Base-by-base conservation (phyloP, 768 basidiomycete genomes). In the Phlebiopsis gigantea region DNA sequence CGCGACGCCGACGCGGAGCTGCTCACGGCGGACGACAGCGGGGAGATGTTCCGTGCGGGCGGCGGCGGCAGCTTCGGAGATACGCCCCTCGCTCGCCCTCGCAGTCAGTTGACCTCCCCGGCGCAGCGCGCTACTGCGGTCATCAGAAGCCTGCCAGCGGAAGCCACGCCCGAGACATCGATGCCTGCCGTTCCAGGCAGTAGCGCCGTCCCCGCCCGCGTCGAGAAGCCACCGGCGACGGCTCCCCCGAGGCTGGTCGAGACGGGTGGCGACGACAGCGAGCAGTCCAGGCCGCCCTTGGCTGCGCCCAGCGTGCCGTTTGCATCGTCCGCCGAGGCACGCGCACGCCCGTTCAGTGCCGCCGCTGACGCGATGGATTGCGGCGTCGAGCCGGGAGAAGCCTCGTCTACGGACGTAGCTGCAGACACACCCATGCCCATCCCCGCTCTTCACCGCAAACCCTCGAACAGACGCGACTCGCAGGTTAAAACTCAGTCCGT, bases 21-120 rank as follows among this genome's bases (percentile, higher is more conserved):
- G 17, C 57, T 64, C 7, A 41, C 58, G 49, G 59, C 56, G 7
- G 59, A 62, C 21, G 57, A 61, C 17, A 50, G 41, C 17, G 41
- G 22, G 28, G 25, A 45, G 21, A 61, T 64, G 44, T 52, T 61
- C n/a, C 46, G 42, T 2, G 29, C 53, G 19, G 50, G 30, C 19
- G 34, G 4, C 19, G 53, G 60, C 31, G 46, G 29, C 15, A 42
- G 46, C 47, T 59, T 62, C 10, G 24, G 43, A 6, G 59, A 61
- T 29, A 29, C 26, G 26, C 47, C 47, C 22, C 28, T 39, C 21
- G 28, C 65, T 77, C 75, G 47, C 26, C 44, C 44, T 21, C 66
- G 76, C 57, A 69, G 68, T 30, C 75, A 79, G 45, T 66, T 78
- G 8, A 74, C 75, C 24, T 77, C 78, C 62, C 71, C 66, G 24